Evolutionary conservation across 225 moss, liverwort and hornwort genomes (phyloP).

Genomic region (Pleurozium schreberi): DNA sequence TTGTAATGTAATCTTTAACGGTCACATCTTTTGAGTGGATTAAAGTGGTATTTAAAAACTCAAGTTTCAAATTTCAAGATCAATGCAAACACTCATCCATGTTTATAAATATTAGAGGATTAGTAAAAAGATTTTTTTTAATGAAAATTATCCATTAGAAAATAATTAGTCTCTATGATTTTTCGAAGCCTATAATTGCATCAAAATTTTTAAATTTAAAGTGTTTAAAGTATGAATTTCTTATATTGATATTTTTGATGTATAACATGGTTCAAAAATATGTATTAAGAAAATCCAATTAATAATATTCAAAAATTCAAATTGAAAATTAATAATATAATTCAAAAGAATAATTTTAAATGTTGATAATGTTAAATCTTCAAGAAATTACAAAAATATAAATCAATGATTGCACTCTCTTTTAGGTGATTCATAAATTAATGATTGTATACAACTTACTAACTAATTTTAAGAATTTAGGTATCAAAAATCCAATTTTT

Average conservation of each 20-base stretch:
- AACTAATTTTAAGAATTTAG: too few species aligned
- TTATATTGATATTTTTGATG: background rate
- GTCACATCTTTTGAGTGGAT: slow-evolving; percentile 1
- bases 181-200: background rate
- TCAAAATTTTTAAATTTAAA: background rate
- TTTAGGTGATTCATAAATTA: too few species aligned
- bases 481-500: accelerated
- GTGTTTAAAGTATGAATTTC: accelerated
- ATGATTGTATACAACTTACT: too few species aligned
- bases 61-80: background rate
- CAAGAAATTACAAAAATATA: too few species aligned
- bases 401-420: accelerated
- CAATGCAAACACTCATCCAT: background rate
- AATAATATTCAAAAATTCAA: background rate
- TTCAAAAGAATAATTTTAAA: too few species aligned
- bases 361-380: too few species aligned
- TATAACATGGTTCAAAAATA: background rate
- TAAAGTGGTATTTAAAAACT: too few species aligned
- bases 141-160: too few species aligned
- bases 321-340: too few species aligned
- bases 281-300: accelerated
- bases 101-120: too few species aligned
- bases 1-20: background rate
- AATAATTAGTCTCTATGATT: background rate
- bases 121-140: too few species aligned